These are phyloP conservation scores for Myxozyma neglecta DNA, from an alignment of 805 yeast species.

Conservation along the genomic window DNA sequence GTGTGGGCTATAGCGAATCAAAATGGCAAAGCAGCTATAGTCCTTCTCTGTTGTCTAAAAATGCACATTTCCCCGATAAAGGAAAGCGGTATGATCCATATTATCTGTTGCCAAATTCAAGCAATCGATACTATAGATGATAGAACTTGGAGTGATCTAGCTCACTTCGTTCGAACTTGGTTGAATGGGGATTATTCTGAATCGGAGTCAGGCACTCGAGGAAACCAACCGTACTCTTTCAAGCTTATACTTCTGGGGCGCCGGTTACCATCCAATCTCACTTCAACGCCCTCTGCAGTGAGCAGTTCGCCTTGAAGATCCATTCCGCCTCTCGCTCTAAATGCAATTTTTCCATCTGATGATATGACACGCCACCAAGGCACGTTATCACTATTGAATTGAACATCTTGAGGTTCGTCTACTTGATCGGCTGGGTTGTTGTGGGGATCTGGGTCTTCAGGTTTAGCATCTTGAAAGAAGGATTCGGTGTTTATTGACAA, in stretches of 20 bases:
- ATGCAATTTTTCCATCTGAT: constrained; percentile 63
- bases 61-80: too few relatives aligned
- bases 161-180: neutral
- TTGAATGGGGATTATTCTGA: neutral
- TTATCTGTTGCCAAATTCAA: too few relatives aligned
- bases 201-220: constrained; percentile 37
- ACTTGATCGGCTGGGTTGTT: constrained; percentile 20
- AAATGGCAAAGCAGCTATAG: too few relatives aligned
- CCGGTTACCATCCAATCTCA: constrained; percentile 42
- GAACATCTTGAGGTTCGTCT: constrained; percentile 8
- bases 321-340: constrained; percentile 46
- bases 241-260: constrained; percentile 39
- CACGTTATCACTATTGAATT: constrained; percentile 43
- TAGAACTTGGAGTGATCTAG: neutral
- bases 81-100: too few relatives aligned
- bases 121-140: too few relatives aligned
- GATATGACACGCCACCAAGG: constrained; percentile 84
- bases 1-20: too few relatives aligned
- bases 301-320: constrained; percentile 50
- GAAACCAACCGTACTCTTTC: constrained; percentile 67
- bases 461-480: neutral
- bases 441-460: constrained; percentile 31
- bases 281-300: constrained; percentile 48
- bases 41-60: too few relatives aligned
- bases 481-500: neutral